Conservation (phyloP, 805 yeast genomes). For the Scheffersomyces spartinae region DNA sequence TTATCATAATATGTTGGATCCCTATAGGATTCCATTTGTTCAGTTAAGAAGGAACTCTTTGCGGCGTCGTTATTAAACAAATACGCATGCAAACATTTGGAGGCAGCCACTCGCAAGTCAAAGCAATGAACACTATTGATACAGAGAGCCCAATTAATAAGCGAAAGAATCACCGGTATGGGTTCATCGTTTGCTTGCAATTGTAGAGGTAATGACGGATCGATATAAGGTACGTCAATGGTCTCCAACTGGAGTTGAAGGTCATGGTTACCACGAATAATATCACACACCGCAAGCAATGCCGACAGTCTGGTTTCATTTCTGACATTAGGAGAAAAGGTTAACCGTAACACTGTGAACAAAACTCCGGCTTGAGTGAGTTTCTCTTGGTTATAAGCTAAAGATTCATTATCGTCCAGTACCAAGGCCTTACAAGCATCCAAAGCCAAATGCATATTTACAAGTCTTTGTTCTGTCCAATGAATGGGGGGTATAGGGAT, state of each 20-base stretch:
- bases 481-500: slow-evolving; percentile 27
- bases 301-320: slow-evolving; percentile 57
- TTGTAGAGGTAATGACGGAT: slow-evolving; percentile 49
- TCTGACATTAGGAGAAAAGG: slow-evolving; percentile 57
- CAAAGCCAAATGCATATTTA: slow-evolving; percentile 53
- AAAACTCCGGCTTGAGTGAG: slow-evolving; percentile 53
- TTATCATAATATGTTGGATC: slow-evolving; percentile 13
- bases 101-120: slow-evolving; percentile 68
- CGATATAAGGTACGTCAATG: slow-evolving; percentile 88
- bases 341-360: slow-evolving; percentile 53
- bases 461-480: slow-evolving; percentile 71
- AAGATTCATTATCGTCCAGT: slow-evolving; percentile 55
- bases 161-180: slow-evolving; percentile 62
- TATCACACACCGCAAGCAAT: slow-evolving; percentile 63
- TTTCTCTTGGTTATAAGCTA: slow-evolving; percentile 47
- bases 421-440: slow-evolving; percentile 69
- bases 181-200: slow-evolving; percentile 19
- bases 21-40: slow-evolving; percentile 41
- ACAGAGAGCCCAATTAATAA: slow-evolving; percentile 72
- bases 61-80: slow-evolving; percentile 53
- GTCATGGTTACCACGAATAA: slow-evolving; percentile 53
- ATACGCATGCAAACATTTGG: slow-evolving; percentile 53
- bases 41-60: slow-evolving; percentile 48
- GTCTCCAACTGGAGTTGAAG: slow-evolving; percentile 64
- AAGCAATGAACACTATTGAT: slow-evolving; percentile 78